Percentiles rank a stretch among this genome's conserved stretches.
Conservation (phyloP, 2,329 filamentous ascomycete species). For the Fusarium torreyae region DNA sequence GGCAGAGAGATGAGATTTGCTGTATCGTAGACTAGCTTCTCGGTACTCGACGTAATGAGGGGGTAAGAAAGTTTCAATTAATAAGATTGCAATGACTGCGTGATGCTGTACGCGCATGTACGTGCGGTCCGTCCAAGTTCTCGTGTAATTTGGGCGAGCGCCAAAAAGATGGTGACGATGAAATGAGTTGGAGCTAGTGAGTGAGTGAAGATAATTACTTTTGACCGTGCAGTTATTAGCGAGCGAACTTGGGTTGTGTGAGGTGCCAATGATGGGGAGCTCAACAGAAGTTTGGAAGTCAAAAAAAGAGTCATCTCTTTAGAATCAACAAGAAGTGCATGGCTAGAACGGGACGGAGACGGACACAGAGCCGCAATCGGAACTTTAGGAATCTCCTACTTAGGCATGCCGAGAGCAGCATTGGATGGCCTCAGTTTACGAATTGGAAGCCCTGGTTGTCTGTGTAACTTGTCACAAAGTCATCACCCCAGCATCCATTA, state of each 20-base stretch:
- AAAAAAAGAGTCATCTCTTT: slow-evolving; percentile 20
- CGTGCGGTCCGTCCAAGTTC: not conserved
- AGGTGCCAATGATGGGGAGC: not conserved
- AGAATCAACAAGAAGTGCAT: not conserved
- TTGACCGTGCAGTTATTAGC: slow-evolving; percentile 29
- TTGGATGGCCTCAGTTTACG: not conserved
- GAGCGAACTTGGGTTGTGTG: slow-evolving; percentile 14
- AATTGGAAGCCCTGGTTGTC: slow-evolving; percentile 26
- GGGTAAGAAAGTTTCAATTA: slow-evolving; percentile 9
- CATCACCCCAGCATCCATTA: not conserved
- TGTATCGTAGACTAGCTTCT: too few species aligned
- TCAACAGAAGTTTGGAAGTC: slow-evolving; percentile 3
- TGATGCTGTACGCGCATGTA: not conserved
- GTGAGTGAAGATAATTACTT: slow-evolving; percentile 34
- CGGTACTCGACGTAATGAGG: not conserved
- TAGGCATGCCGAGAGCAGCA: slow-evolving; percentile 26
- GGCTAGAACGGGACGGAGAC: slow-evolving; percentile 3
- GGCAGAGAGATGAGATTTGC: slow-evolving; percentile 20
- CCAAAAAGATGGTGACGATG: slow-evolving; percentile 1
- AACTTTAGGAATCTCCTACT: slow-evolving; percentile 25
- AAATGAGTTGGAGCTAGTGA: slow-evolving; percentile 36
- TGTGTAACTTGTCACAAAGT: slow-evolving; percentile 26
- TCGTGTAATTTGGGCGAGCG: not conserved
- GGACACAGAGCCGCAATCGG: slow-evolving; percentile 29
- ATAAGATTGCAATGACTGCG: slow-evolving; percentile 1